Evolutionary conservation across 2,329 filamentous ascomycete genomes (phyloP).

Genomic region (Paecilomyces formosus): DNA sequence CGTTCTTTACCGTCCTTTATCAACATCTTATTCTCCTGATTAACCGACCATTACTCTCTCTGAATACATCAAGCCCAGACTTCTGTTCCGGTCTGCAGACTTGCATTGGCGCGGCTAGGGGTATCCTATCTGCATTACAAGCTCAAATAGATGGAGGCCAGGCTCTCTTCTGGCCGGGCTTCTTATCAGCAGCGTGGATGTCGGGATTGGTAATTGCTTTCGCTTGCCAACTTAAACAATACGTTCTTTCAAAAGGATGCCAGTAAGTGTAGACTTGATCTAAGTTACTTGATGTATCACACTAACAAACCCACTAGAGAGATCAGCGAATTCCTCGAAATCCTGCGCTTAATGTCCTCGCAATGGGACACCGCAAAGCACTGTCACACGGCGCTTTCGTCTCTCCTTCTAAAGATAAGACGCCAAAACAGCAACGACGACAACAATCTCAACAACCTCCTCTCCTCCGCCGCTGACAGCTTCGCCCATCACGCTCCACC

Average conservation of each 20-base stretch:
- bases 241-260: slow-evolving; percentile 24
- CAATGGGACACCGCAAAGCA: slow-evolving; percentile 35
- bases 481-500: not conserved
- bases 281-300: not conserved
- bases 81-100: slow-evolving; percentile 35
- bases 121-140: slow-evolving; percentile 28
- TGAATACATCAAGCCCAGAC: slow-evolving; percentile 28
- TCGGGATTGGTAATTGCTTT: slow-evolving; percentile 34
- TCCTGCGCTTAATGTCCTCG: slow-evolving; percentile 26
- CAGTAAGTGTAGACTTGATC: slow-evolving; percentile 18
- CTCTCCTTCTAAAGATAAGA: slow-evolving; percentile 25
- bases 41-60: slow-evolving; percentile 31
- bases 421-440: slow-evolving; percentile 8
- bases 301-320: slow-evolving; percentile 17
- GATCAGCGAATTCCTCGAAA: slow-evolving; percentile 24
- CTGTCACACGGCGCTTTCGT: slow-evolving; percentile 27
- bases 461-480: not conserved
- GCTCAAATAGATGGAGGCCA: slow-evolving; percentile 23
- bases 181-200: slow-evolving; percentile 35
- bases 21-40: slow-evolving; percentile 34
- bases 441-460: not conserved
- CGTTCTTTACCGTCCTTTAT: slow-evolving; percentile 36
- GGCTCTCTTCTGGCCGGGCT: slow-evolving; percentile 32
- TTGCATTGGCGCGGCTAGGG: slow-evolving; percentile 33
- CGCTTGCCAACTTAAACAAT: slow-evolving; percentile 34